Evolutionary conservation across 2,329 filamentous ascomycete genomes (phyloP).

Genomic region (Exophiala dermatitidis): DNA sequence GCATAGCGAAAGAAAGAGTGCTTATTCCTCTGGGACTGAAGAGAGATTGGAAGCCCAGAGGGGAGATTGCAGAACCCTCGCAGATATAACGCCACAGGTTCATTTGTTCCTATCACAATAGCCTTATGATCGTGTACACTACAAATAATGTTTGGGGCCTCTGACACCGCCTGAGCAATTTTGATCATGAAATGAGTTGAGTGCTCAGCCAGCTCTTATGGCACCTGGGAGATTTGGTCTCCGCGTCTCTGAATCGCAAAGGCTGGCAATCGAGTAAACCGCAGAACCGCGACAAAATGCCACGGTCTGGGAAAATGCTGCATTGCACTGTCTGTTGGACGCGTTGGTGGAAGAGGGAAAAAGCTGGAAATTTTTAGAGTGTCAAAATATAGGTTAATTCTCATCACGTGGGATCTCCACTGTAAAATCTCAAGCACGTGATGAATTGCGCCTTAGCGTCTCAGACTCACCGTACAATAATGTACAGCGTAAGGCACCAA

Average conservation of each 20-base stretch:
- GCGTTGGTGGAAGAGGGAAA: conserved; percentile 53
- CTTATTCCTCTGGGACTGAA: conserved; percentile 47
- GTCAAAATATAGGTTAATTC: too few relatives aligned
- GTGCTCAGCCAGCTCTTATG: conserved; percentile 69
- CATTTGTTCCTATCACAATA: conserved; percentile 9
- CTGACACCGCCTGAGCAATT: conserved; percentile 78
- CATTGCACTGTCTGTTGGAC: conserved; percentile 81
- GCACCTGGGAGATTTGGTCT: conserved; percentile 47
- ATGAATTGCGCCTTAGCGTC: neutral
- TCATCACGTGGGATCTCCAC: too few relatives aligned
- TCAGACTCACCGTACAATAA: too few relatives aligned
- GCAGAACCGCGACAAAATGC: conserved; percentile 62
- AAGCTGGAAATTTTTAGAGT: conserved; percentile 13
- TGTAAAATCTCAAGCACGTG: neutral
- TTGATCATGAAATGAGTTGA: conserved; percentile 31
- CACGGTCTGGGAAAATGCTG: conserved; percentile 56
- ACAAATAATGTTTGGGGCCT: conserved; percentile 60
- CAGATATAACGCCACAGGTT: conserved; percentile 3
- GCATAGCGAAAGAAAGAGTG: conserved; percentile 69
- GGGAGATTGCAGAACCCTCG: conserved; percentile 23
- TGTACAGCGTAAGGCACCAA: too few relatives aligned
- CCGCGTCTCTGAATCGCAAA: conserved; percentile 56
- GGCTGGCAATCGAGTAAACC: conserved; percentile 55
- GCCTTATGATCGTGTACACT: conserved; percentile 7
- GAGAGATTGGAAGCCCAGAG: conserved; percentile 24